Conservation (phyloP, 75 land plant species). For the Selaginella moellendorffii region DNA sequence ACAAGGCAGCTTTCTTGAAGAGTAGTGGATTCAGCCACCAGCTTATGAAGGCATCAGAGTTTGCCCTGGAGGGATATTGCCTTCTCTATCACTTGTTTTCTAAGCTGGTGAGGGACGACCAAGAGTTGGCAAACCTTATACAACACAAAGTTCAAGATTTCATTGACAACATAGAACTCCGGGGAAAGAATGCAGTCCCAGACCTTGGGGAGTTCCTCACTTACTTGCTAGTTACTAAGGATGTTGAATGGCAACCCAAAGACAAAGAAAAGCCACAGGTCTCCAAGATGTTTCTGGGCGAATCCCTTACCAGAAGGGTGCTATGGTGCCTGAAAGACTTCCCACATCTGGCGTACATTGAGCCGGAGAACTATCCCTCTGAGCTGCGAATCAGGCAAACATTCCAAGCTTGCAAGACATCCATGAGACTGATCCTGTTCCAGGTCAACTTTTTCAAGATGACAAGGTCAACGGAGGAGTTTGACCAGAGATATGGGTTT, state of each 20-base stretch:
- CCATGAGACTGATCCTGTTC: not conserved
- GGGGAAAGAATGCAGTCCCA: not conserved
- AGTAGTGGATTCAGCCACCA: not conserved
- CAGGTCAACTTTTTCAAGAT: not conserved
- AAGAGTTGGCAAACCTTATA: not conserved
- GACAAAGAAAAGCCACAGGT: no score
- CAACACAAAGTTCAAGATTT: not conserved
- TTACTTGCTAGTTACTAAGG: not conserved
- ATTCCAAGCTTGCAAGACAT: not conserved
- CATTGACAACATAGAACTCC: not conserved
- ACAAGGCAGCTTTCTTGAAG: not conserved
- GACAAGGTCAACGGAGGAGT: not conserved
- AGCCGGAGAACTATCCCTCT: not conserved
- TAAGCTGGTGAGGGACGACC: not conserved
- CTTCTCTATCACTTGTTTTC: not conserved
- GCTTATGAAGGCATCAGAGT: not conserved
- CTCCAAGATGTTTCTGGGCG: not conserved
- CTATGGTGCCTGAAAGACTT: not conserved
- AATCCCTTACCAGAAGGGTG: not conserved
- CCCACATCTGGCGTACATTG: no score
- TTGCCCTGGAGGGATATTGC: not conserved
- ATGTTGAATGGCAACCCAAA: no score
- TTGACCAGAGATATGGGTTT: not conserved
- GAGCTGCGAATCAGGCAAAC: not conserved
- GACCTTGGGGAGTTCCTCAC: not conserved